Base-by-base conservation (phyloP, 768 basidiomycete genomes). In the Amanita polypyramis region DNA sequence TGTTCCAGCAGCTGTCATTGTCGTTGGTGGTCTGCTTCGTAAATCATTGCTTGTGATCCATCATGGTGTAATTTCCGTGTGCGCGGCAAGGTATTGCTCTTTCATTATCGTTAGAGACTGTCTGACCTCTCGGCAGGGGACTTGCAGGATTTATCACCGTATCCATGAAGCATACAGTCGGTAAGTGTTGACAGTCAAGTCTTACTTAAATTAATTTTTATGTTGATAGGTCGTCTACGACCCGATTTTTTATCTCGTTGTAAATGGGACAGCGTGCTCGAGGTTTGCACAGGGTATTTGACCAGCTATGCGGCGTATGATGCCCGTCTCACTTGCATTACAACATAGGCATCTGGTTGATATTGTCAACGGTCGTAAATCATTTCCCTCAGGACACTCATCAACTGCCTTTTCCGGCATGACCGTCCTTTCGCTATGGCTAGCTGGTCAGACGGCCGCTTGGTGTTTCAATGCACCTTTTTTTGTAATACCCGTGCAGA, bases 311-410 rank as follows among this genome's bases (percentile, higher is more conserved):
- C 39, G 36, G 23, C 21, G 34, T 8, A n/a, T 34, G 10, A 52
- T 14, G 23, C 36, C 5, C 34, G n/a, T 29, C 45, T 55, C 45
- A 50, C n/a, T n/a, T 40, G 14, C 46, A 19, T 4, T 32, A 10
- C 15, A 20, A n/a, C 40, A 17, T 51, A 72, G 70, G 14, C 60
- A 75, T 29, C 45, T 57, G 15, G 54, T 65, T 4, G 49, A 58
- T 9, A 56, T 82, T 21, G 39, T 67, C 11, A 72, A 75, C 47
- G 80, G 79, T 11, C 65, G 79, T 29, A 68, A 71, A 47, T 83
- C 80, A 0, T 85, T 85, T 56, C 82, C 81, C 5, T 82, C 80
- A 9, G 82, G 82, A 5, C 82, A 85, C 58, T 80, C 81, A 1
- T 79, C 80, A 1, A 75, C 76, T 9, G 81, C 75, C 6, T 83